Evolutionary conservation across 2,329 filamentous ascomycete genomes (phyloP), one percentile per base, ranked within the genome.

Genomic region (Periglandula ipomoeae): DNA sequence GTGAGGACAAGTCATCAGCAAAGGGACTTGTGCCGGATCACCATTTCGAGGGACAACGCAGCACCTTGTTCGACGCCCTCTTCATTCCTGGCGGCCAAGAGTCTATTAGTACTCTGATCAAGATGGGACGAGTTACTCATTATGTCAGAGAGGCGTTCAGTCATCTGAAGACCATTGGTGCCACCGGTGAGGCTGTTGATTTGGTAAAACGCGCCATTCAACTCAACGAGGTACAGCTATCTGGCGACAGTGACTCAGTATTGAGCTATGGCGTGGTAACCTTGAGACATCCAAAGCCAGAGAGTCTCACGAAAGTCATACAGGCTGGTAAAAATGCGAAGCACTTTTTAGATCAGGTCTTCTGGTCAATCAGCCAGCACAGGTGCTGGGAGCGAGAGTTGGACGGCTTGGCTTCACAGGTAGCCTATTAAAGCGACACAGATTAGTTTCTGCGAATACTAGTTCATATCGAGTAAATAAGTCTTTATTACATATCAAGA

Each of bases 81-180:
- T 89, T 89, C 59, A 69, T 94, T 3, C 87, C 87, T 1, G 86
- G 86, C 1, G 87, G 88, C 1, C 70, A 74, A 0, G 72, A 82
- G 50, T 79, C 80, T 1, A 67, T 86, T 40, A 69, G 76, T 46
- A 80, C 79, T 0, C 75, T 93, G 0, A 68, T 74, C 49, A 79
- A 82, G 69, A 87, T 76, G 52, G 87, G 87, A 0, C 82, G 86
- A 17, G 85, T 85, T 0, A 60, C 85, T 2, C 84, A 91, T 69
- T 93, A 84, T 79, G 69, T 91, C 4, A 77, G 84, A 2, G 88
- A 93, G 63, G 84, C 87, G 0, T 93, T 91, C 56, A 87, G 86
- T 0, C 87, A 93, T 54, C 72, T 89, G 45, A 93, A 93, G 71
- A 71, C 85, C 2, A 85, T 93, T 22, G 87, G 81, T 2, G 88